phyloP scores from a whole-genome alignment of 345 rosid genomes.

The Odontarrhena argentea region DNA sequence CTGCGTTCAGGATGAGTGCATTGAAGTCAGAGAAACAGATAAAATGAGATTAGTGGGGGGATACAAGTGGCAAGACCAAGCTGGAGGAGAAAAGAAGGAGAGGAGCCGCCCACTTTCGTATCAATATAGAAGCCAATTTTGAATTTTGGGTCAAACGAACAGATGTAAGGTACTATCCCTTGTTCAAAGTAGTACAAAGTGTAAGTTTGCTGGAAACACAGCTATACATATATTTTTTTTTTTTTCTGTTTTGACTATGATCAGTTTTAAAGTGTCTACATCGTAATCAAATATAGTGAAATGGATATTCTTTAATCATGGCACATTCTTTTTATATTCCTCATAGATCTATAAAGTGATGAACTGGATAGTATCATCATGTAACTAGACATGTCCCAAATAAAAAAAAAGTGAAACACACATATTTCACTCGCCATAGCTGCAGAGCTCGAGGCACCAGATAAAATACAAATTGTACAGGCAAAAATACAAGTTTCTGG shows the following conservation, averaged over 20 bases:
- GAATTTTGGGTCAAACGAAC: constrained; percentile 23
- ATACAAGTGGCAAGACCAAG: constrained; percentile 13
- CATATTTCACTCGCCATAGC: constrained; percentile 1
- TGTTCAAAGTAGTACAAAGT: constrained; percentile 19
- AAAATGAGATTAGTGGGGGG: constrained; percentile 4
- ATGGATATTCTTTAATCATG: neutral
- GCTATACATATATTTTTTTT: constrained; percentile 1
- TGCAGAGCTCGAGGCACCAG: constrained; percentile 21
- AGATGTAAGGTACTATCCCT: constrained; percentile 34
- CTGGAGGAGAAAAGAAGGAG: constrained; percentile 20
- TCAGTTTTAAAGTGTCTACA: neutral
- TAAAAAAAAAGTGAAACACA: too few relatives aligned
- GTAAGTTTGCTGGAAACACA: constrained; percentile 13
- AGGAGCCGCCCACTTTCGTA: constrained; percentile 14
- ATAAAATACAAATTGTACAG: constrained; percentile 15
- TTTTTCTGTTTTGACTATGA: neutral
- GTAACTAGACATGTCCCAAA: constrained; percentile 11
- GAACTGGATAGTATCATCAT: constrained; percentile 20
- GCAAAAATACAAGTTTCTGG: constrained; percentile 21
- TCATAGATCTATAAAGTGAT: constrained; percentile 2
- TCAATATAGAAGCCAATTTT: constrained; percentile 9
- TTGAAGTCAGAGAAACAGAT: constrained; percentile 24
- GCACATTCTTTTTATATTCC: constrained; percentile 1
- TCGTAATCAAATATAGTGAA: constrained; percentile 17
- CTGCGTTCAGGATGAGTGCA: constrained; percentile 7